Evolutionary conservation across 345 rosid species (phyloP), one percentile per base, ranked within the genome.

Genomic region (Nephelium lappaceum): DNA sequence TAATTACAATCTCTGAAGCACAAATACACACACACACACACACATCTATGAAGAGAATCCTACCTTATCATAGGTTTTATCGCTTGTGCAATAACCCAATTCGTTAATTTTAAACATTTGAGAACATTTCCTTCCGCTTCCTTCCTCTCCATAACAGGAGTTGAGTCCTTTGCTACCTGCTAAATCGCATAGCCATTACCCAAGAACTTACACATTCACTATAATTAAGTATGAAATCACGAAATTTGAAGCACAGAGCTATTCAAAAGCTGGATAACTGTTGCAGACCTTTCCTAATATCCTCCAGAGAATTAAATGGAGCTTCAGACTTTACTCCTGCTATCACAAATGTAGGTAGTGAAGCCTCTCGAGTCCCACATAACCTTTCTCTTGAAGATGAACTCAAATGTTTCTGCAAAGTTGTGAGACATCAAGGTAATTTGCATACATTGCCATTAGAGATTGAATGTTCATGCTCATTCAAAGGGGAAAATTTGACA

Each of bases 341-440:
- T 62, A 45, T 38, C 24, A 70, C 25, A 75, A 84, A 75, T 69
- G 87, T 65, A 36, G 87, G 79, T 84, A 67, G 58, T 71, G 55
- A 62, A 78, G 67, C 69, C 79, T 69, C 78, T 58, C 62, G 84
- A 66, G 69, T 78, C 69, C 69, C 83, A 78, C 67, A 43, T 3
- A 83, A 45, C 68, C 65, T 43, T 71, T 77, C 76, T n/a, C 83
- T 64, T 9, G 76, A 70, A 18, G 77, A 67, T 41, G 84, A 57
- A 75, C 83, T 77, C 76, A 84, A 75, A 77, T 83, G 83, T 75
- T 74, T 87, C 91, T 91, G 89, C 82, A 86, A 78, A 69, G 68
- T 57, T 78, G 64, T 73, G 45, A 87, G 25, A 58, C 62, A 78
- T 79, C 74, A 82, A 74, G 55, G 73, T 58, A 18, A 66, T 71